Evolutionary conservation across 768 basidiomycete genomes (phyloP).

Genomic region (Collybia mongolica): DNA sequence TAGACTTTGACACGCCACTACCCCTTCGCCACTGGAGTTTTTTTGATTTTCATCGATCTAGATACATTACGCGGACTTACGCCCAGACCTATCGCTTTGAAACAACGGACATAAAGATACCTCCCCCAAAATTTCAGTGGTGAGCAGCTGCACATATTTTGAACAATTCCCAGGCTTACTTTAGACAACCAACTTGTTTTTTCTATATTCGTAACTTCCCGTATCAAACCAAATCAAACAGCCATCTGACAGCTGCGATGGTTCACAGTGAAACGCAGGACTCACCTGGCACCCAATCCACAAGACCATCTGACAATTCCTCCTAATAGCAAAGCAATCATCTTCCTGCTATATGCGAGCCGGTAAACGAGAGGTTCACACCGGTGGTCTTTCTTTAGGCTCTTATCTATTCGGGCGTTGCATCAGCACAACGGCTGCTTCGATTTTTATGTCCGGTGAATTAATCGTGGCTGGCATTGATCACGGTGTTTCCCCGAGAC

Average conservation of each 20-base stretch:
- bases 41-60: background rate
- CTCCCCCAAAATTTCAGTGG: background rate
- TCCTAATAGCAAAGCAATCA: background rate
- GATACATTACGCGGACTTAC: background rate
- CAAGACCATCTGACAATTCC: constrained; percentile 8
- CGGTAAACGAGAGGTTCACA: constrained; percentile 5
- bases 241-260: background rate
- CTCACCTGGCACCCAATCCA: background rate
- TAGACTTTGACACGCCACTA: background rate
- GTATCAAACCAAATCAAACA: constrained; percentile 8
- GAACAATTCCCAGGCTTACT: background rate
- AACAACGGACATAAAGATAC: background rate
- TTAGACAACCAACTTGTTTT: constrained; percentile 3
- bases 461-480: constrained; percentile 2
- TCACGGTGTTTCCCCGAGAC: constrained; percentile 8
- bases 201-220: constrained; percentile 3
- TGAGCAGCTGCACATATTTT: background rate
- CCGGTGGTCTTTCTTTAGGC: constrained; percentile 2
- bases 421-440: constrained; percentile 1
- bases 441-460: constrained; percentile 9
- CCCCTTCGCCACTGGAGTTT: background rate
- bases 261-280: constrained; percentile 3
- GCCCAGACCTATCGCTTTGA: background rate
- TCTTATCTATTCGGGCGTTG: constrained; percentile 3
- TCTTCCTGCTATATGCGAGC: background rate